phyloP scores from a whole-genome alignment of 352 stramenopile genomes.

The Phytophthora sojae region DNA sequence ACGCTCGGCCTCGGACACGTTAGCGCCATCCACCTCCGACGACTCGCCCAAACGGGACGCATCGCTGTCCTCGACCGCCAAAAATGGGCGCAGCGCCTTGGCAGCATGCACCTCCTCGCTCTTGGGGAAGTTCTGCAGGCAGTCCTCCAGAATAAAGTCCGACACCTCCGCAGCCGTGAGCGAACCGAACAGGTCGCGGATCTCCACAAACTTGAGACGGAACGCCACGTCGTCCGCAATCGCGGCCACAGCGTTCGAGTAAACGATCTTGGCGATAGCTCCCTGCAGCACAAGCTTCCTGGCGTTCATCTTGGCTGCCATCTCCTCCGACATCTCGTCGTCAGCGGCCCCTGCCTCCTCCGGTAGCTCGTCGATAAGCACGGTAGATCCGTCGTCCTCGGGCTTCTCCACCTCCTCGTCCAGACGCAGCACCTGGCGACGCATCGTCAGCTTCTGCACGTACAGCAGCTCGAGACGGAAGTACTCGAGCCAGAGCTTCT shows the following conservation, averaged over 20 bases:
- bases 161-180: constrained; percentile 70
- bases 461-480: constrained; percentile 92
- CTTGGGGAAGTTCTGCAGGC: constrained; percentile 60
- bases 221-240: constrained; percentile 75
- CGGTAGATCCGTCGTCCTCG: constrained; percentile 39
- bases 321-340: constrained; percentile 38
- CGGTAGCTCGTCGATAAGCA: constrained; percentile 67
- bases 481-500: constrained; percentile 92
- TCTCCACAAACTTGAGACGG: constrained; percentile 78
- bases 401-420: constrained; percentile 45
- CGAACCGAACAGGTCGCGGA: constrained; percentile 76
- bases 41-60: constrained; percentile 12
- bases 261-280: constrained; percentile 87
- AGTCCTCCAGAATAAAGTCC: constrained; percentile 74
- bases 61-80: constrained; percentile 21
- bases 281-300: constrained; percentile 79
- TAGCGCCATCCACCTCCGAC: constrained; percentile 24
- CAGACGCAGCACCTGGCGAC: constrained; percentile 80
- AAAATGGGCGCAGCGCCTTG: constrained; percentile 63
- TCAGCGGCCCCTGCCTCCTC: constrained; percentile 57
- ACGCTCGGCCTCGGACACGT: constrained; percentile 43
- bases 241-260: constrained; percentile 69
- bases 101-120: constrained; percentile 66
- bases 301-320: constrained; percentile 65
- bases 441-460: constrained; percentile 89